phyloP scores from a whole-genome alignment of 1,139 yeast species.

The Yamadazyma atmosphaerica region DNA sequence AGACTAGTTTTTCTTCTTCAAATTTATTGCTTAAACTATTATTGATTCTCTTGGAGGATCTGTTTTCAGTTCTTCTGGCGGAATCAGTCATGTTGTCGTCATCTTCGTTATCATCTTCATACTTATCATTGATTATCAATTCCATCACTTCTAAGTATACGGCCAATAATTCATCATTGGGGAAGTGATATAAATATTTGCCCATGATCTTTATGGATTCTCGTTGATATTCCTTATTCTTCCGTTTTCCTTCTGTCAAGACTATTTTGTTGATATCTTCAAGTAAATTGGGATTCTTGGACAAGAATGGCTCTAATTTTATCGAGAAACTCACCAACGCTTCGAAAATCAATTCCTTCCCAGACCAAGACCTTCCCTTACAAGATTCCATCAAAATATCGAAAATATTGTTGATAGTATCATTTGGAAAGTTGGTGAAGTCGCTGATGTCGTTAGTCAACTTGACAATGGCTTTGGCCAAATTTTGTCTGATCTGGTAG shows the following conservation, averaged over 20 bases:
- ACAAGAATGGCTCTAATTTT: slow-evolving; percentile 38
- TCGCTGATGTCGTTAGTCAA: slow-evolving; percentile 50
- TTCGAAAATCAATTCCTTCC: slow-evolving; percentile 74
- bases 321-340: slow-evolving; percentile 64
- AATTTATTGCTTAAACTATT: slow-evolving; percentile 18
- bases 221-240: slow-evolving; percentile 64
- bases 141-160: slow-evolving; percentile 40
- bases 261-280: slow-evolving; percentile 45
- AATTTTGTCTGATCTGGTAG: slow-evolving; percentile 66
- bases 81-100: slow-evolving; percentile 33
- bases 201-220: slow-evolving; percentile 53
- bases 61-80: slow-evolving; percentile 22
- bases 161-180: slow-evolving; percentile 37
- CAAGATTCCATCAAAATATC: slow-evolving; percentile 60
- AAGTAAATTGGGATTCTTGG: slow-evolving; percentile 23
- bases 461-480: slow-evolving; percentile 69
- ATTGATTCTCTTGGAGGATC: slow-evolving; percentile 12
- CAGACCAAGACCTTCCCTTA: slow-evolving; percentile 83
- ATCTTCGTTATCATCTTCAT: slow-evolving; percentile 21
- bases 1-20: slow-evolving; percentile 39
- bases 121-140: slow-evolving; percentile 33
- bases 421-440: slow-evolving; percentile 28
- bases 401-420: slow-evolving; percentile 41
- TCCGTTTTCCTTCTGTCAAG: slow-evolving; percentile 62
- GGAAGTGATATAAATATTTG: slow-evolving; percentile 45